A percentile compares a stretch with the other conserved stretches of the same genome.
phyloP scores from a whole-genome alignment of 2,329 filamentous ascomycete genomes.

The Corniculantispora saksenae region DNA sequence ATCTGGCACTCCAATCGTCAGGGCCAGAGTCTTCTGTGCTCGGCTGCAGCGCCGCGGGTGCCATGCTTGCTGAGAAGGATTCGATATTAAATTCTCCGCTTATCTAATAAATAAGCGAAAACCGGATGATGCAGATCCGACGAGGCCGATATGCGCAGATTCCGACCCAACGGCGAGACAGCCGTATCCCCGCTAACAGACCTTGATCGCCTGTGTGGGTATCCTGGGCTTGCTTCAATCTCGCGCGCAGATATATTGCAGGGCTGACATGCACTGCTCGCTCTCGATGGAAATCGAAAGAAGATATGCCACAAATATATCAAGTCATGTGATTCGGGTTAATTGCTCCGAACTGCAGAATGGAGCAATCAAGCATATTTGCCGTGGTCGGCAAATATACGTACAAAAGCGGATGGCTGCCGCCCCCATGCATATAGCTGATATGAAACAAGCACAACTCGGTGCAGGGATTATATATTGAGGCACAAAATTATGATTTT shows the following conservation, averaged over 20 bases:
- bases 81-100: background rate
- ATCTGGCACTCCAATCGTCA: background rate
- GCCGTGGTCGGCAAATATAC: conserved; percentile 4
- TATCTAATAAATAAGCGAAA: background rate
- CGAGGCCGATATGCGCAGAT: background rate
- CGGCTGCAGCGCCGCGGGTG: background rate
- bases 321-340: conserved; percentile 12
- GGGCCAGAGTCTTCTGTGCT: background rate
- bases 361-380: background rate
- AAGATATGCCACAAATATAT: background rate
- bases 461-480: background rate
- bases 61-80: background rate
- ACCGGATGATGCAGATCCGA: background rate
- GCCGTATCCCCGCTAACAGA: background rate
- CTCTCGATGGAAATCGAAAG: background rate
- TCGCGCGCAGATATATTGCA: background rate
- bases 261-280: background rate
- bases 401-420: conserved; percentile 1
- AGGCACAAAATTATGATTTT: conserved; percentile 7
- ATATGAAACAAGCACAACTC: conserved; percentile 5
- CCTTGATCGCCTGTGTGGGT: background rate
- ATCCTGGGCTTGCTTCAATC: background rate
- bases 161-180: background rate
- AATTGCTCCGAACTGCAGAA: background rate
- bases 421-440: conserved; percentile 5